phyloP scores from a whole-genome alignment of 2,329 filamentous ascomycete species.

The Parastagonospora nodorum region DNA sequence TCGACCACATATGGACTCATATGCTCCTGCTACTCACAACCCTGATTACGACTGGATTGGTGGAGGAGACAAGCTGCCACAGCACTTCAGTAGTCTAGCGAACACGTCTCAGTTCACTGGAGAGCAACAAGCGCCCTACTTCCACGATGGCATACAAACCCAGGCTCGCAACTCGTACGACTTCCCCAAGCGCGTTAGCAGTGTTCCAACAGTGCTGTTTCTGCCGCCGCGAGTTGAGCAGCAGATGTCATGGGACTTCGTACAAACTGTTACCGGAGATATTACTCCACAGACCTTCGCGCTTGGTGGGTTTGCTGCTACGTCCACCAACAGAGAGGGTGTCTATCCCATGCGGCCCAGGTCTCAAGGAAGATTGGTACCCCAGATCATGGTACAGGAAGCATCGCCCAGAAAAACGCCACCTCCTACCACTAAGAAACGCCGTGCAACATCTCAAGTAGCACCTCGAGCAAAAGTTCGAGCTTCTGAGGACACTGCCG shows the following conservation, averaged over 20 bases:
- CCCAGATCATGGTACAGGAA: neutral
- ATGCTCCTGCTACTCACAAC: neutral
- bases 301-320: too few species aligned
- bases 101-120: neutral
- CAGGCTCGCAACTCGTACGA: too few species aligned
- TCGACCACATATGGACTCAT: neutral
- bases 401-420: conserved; percentile 7
- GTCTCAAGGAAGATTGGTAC: neutral
- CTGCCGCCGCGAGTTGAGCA: conserved; percentile 10
- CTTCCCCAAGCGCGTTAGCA: neutral
- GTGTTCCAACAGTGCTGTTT: conserved; percentile 3
- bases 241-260: neutral
- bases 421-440: conserved; percentile 6
- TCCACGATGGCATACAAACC: too few species aligned
- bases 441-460: conserved; percentile 1
- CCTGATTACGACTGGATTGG: neutral
- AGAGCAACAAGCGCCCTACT: too few species aligned
- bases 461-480: conserved; percentile 2
- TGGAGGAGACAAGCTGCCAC: neutral
- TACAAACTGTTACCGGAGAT: neutral
- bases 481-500: conserved; percentile 3
- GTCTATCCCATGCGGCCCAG: too few species aligned
- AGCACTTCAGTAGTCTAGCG: neutral
- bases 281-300: too few species aligned
- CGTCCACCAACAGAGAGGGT: too few species aligned